Percentiles rank a stretch among this genome's conserved stretches.
Evolutionary conservation across 2,329 filamentous ascomycete genomes (phyloP).

Genomic region (Grosmannia penicillata): DNA sequence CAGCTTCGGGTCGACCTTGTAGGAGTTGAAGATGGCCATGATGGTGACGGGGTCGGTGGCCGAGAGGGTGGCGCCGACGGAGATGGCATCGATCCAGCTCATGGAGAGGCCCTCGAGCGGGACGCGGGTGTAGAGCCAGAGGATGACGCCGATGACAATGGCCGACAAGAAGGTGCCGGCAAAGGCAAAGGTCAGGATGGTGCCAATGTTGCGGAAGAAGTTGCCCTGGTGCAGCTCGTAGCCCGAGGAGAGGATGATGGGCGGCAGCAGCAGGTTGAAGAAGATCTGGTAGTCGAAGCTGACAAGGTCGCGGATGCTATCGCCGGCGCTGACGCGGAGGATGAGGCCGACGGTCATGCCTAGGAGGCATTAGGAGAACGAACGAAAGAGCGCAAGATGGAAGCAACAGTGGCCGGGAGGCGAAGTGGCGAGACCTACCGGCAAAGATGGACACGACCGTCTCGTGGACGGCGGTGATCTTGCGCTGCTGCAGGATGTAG

Average conservation of each 20-base stretch:
- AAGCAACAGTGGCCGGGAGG: not conserved
- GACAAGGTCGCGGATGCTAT: conserved; percentile 77
- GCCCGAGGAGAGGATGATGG: conserved; percentile 91
- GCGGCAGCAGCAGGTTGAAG: conserved; percentile 96
- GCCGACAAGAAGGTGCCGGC: conserved; percentile 95
- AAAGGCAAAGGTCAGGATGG: conserved; percentile 94
- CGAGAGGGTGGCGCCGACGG: conserved; percentile 87
- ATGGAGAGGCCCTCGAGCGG: conserved; percentile 76
- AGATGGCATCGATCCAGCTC: conserved; percentile 89
- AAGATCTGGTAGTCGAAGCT: conserved; percentile 99
- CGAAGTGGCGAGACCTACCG: conserved; percentile 32
- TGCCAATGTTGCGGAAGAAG: conserved; percentile 97
- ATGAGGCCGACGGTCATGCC: conserved; percentile 92
- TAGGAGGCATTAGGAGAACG: conserved; percentile 17
- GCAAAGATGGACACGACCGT: conserved; percentile 98
- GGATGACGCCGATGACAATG: conserved; percentile 76
- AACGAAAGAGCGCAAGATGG: not conserved
- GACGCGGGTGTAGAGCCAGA: conserved; percentile 80
- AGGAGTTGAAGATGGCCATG: conserved; percentile 95
- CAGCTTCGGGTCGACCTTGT: conserved; percentile 96
- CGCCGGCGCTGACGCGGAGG: conserved; percentile 65
- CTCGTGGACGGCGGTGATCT: conserved; percentile 94
- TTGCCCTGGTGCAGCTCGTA: conserved; percentile 98
- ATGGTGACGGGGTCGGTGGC: conserved; percentile 97
- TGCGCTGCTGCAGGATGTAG: conserved; percentile 91